Evolutionary conservation across 2,329 filamentous ascomycete genomes (phyloP).

Genomic region (Ilyonectria sp.): DNA sequence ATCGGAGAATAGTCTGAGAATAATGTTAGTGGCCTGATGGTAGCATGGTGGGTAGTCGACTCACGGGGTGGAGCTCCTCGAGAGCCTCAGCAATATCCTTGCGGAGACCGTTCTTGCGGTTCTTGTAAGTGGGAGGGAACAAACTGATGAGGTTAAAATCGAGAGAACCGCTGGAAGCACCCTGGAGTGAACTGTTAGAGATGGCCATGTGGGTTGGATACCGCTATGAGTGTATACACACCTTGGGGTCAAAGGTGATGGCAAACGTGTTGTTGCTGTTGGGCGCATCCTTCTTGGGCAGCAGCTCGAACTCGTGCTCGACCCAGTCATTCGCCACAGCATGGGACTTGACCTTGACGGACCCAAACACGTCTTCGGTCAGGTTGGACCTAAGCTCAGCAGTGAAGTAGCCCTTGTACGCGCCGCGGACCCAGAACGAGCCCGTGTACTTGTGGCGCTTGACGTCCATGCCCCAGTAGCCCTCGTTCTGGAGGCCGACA

Average conservation of each 20-base stretch:
- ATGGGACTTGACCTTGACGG: slow-evolving; percentile 62
- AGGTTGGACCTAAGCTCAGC: slow-evolving; percentile 62
- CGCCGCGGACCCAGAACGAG: slow-evolving; percentile 68
- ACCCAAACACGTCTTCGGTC: slow-evolving; percentile 62
- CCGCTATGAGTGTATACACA: background rate
- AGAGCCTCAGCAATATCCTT: slow-evolving; percentile 69
- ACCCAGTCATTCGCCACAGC: slow-evolving; percentile 62
- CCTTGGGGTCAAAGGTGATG: slow-evolving; percentile 64
- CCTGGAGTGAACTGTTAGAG: slow-evolving; percentile 39
- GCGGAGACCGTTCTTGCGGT: slow-evolving; percentile 70
- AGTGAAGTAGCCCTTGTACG: slow-evolving; percentile 63
- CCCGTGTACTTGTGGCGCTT: slow-evolving; percentile 63
- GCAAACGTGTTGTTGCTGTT: slow-evolving; percentile 70
- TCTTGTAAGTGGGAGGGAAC: slow-evolving; percentile 74
- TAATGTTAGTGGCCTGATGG: background rate
- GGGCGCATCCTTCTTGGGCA: slow-evolving; percentile 62
- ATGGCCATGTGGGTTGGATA: too few relatives aligned
- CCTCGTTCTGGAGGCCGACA: slow-evolving; percentile 67
- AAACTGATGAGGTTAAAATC: slow-evolving; percentile 73
- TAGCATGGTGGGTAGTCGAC: background rate
- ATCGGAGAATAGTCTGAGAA: slow-evolving; percentile 68
- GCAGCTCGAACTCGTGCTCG: slow-evolving; percentile 64
- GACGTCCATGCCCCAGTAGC: slow-evolving; percentile 72
- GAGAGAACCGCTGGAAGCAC: slow-evolving; percentile 58
- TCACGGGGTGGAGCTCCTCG: slow-evolving; percentile 65